phyloP scores from a whole-genome alignment of 306 rosid genomes.

The Pueraria montana region DNA sequence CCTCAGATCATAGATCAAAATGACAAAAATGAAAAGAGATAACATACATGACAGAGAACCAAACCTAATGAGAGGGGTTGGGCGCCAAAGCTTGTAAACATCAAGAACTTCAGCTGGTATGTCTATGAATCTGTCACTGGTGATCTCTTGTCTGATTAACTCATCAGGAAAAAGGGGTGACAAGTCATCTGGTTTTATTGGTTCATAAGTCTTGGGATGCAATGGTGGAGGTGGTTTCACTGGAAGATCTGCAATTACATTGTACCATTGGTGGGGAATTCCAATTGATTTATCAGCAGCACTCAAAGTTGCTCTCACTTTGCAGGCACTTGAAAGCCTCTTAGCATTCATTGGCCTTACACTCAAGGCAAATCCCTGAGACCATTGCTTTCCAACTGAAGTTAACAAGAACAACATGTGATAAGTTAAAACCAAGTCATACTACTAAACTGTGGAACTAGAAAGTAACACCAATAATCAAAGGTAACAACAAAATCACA shows the following conservation, averaged over 20 bases:
- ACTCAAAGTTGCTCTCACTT: conserved; percentile 68
- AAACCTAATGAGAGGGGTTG: conserved; percentile 95
- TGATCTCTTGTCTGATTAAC: conserved; percentile 81
- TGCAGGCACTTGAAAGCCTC: conserved; percentile 62
- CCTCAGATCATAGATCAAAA: conserved; percentile 7
- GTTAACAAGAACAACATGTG: conserved; percentile 17
- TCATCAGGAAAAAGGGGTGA: conserved; percentile 81
- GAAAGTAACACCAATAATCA: conserved; percentile 21
- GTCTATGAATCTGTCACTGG: conserved; percentile 72
- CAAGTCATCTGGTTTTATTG: conserved; percentile 85
- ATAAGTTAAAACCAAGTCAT: background rate
- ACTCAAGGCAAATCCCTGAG: conserved; percentile 51
- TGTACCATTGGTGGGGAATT: conserved; percentile 87
- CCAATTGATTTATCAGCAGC: conserved; percentile 56
- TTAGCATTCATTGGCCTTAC: conserved; percentile 55
- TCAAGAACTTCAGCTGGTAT: conserved; percentile 90
- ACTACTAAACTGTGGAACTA: background rate
- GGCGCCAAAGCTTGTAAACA: conserved; percentile 92
- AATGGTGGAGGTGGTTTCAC: conserved; percentile 90
- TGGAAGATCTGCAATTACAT: conserved; percentile 89
- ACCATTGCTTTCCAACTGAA: conserved; percentile 70
- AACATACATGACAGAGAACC: background rate
- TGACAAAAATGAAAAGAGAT: background rate
- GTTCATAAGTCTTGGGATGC: conserved; percentile 81
- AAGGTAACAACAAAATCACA: conserved; percentile 18